Conservation (phyloP, 495 filamentous ascomycete species). For the Achaetomiella virescens region DNA sequence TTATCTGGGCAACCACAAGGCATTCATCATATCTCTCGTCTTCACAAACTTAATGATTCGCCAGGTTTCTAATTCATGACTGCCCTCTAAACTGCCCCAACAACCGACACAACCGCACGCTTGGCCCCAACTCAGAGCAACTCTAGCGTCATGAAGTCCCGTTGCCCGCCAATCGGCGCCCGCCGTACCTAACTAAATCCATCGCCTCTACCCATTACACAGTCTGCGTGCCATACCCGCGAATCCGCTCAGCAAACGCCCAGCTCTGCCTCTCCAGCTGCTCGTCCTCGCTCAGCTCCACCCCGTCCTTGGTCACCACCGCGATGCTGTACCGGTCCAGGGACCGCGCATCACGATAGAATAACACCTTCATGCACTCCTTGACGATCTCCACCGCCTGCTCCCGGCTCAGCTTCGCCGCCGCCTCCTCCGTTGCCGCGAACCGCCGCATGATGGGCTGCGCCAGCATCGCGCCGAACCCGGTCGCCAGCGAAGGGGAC, state of each 20-base stretch:
- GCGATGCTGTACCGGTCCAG: conserved; percentile 87
- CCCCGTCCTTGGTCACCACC: conserved; percentile 74
- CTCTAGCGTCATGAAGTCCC: not conserved
- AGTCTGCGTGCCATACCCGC: conserved; percentile 46
- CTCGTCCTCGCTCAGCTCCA: conserved; percentile 78
- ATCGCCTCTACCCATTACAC: conserved; percentile 27
- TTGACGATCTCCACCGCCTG: conserved; percentile 71
- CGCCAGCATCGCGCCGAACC: conserved; percentile 88
- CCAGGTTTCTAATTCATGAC: not conserved
- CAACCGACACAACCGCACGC: not conserved
- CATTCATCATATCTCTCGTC: too few species aligned
- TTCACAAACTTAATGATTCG: not conserved
- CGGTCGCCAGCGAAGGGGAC: conserved; percentile 81
- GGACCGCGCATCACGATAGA: conserved; percentile 93
- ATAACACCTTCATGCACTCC: conserved; percentile 97
- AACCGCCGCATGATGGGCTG: conserved; percentile 80
- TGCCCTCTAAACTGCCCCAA: not conserved
- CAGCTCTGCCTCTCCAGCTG: conserved; percentile 76
- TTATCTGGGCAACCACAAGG: not conserved
- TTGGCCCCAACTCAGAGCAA: not conserved
- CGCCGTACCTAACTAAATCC: not conserved
- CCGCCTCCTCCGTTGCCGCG: conserved; percentile 73
- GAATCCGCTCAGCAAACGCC: conserved; percentile 89
- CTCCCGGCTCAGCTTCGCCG: conserved; percentile 64
- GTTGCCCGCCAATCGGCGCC: not conserved